Conservation (phyloP, 2,329 filamentous ascomycete species). For the Claviceps maximensis region DNA sequence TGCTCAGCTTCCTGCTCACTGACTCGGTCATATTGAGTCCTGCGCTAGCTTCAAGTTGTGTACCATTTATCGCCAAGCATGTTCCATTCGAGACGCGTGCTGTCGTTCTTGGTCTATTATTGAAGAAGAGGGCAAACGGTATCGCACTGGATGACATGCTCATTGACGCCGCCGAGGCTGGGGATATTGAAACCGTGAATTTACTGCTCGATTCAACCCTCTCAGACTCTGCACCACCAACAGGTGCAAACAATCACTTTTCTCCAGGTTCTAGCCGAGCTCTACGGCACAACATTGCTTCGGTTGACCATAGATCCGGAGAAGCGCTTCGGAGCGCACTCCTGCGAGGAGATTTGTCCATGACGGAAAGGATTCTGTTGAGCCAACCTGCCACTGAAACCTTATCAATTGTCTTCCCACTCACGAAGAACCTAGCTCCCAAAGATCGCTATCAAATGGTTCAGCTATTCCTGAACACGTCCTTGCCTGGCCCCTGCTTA, state of each 20-base stretch:
- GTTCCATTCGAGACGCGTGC: constrained; percentile 31
- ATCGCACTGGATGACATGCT: constrained; percentile 33
- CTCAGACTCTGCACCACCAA: constrained; percentile 13
- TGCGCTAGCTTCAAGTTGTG: constrained; percentile 34
- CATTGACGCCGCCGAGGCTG: constrained; percentile 33
- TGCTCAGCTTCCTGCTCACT: constrained; percentile 34
- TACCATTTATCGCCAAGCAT: constrained; percentile 34
- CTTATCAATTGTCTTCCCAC: constrained; percentile 34
- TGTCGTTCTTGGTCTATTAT: constrained; percentile 29
- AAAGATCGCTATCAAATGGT: constrained; percentile 34
- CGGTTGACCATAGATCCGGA: constrained; percentile 38
- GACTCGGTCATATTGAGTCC: constrained; percentile 30
- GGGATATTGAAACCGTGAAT: constrained; percentile 32
- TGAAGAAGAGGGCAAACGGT: constrained; percentile 38
- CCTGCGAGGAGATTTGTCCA: constrained; percentile 27
- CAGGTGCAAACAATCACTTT: constrained; percentile 9
- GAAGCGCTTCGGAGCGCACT: constrained; percentile 38
- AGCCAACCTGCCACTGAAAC: constrained; percentile 34
- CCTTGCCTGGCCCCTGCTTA: constrained; percentile 32
- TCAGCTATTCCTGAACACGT: constrained; percentile 35
- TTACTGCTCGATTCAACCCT: constrained; percentile 38
- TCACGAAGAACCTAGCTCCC: constrained; percentile 28
- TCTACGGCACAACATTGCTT: constrained; percentile 31
- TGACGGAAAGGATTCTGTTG: constrained; percentile 33
- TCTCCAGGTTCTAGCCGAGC: constrained; percentile 18